These are phyloP conservation scores for Monilinia aucupariae DNA, from an alignment of 2,329 filamentous ascomycete species.

Conservation along the genomic window DNA sequence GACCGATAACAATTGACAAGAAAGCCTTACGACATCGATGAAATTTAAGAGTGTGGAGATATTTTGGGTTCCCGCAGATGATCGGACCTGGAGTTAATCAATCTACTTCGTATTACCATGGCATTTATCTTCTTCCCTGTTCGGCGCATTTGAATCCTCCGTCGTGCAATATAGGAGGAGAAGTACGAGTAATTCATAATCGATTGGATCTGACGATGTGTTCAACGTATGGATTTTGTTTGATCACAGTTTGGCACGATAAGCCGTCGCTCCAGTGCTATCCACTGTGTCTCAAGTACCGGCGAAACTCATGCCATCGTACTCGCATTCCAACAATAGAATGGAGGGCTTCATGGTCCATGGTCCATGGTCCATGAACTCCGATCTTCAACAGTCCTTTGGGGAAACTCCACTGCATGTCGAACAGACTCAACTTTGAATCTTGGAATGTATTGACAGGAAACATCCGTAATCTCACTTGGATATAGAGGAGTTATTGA, in stretches of 20 bases:
- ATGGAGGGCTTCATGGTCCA: neutral
- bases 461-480: neutral
- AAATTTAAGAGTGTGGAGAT: neutral
- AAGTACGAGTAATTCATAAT: no score
- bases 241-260: neutral
- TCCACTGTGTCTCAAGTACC: neutral
- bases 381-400: neutral
- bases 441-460: neutral
- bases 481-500: neutral
- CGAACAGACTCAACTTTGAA: constrained; percentile 2
- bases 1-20: neutral
- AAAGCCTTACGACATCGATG: neutral
- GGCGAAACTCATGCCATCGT: neutral
- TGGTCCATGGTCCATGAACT: no score
- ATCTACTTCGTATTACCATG: neutral
- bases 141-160: neutral
- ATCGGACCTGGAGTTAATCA: neutral
- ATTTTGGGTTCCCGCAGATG: neutral
- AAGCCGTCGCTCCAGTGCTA: neutral
- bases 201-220: no score
- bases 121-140: neutral
- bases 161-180: neutral
- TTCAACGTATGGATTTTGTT: no score
- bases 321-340: neutral
- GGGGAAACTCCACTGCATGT: neutral